Evolutionary conservation across 1,139 yeast species (phyloP).

Genomic region (Insectozyma bohioensis): DNA sequence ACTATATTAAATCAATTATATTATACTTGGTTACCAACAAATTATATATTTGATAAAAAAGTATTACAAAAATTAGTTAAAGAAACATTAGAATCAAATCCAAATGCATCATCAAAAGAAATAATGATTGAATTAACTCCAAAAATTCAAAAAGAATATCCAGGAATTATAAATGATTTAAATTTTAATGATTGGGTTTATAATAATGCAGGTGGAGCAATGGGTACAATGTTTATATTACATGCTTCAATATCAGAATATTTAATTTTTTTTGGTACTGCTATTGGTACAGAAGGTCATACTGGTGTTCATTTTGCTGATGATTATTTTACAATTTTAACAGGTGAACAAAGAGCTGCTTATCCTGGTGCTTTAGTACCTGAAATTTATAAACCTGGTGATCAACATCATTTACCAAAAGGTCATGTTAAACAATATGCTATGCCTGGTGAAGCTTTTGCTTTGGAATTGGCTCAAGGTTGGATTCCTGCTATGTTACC

Average conservation of each 20-base stretch:
- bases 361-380: constrained; percentile 58
- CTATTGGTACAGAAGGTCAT: constrained; percentile 95
- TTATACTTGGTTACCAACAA: constrained; percentile 66
- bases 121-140: constrained; percentile 62
- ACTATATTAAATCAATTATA: constrained; percentile 42
- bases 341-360: constrained; percentile 78
- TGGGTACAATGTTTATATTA: constrained; percentile 94
- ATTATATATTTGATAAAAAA: constrained; percentile 57
- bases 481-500: constrained; percentile 99
- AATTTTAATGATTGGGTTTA: constrained; percentile 86
- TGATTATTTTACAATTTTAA: constrained; percentile 88
- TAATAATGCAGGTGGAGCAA: constrained; percentile 98
- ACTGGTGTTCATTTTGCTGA: constrained; percentile 94
- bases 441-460: constrained; percentile 81
- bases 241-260: constrained; percentile 97
- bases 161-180: constrained; percentile 63
- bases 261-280: constrained; percentile 82
- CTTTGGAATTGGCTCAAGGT: constrained; percentile 96
- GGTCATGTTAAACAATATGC: constrained; percentile 81
- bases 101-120: constrained; percentile 61
- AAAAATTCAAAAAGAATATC: constrained; percentile 59
- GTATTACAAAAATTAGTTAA: constrained; percentile 49
- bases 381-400: constrained; percentile 76
- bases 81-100: constrained; percentile 51
- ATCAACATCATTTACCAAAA: constrained; percentile 71